These are phyloP conservation scores for Plasmodium relictum DNA, from an alignment of 169 alveolate genomes.

Conservation along the genomic window DNA sequence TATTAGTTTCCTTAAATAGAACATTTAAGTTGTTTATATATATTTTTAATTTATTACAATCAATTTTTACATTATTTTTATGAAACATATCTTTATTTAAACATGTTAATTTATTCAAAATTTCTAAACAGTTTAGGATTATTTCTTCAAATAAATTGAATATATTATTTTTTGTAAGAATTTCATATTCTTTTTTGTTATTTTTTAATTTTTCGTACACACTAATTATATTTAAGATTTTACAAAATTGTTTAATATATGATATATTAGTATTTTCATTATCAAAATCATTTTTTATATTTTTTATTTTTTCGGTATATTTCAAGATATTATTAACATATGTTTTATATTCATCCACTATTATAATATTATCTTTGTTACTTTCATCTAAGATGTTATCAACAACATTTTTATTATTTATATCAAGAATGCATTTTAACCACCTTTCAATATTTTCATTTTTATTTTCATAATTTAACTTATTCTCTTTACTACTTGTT, in stretches of 20 bases:
- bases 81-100: conserved; percentile 64
- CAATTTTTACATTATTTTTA: conserved; percentile 43
- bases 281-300: conserved; percentile 26
- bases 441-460: conserved; percentile 43
- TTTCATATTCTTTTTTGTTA: neutral
- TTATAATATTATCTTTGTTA: neutral
- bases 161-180: conserved; percentile 21
- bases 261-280: conserved; percentile 7
- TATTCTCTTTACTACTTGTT: conserved; percentile 46
- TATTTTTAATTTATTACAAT: conserved; percentile 54
- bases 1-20: conserved; percentile 40
- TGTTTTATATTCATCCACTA: conserved; percentile 17
- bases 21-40: conserved; percentile 39
- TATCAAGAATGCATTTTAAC: conserved; percentile 30
- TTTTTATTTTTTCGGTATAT: conserved; percentile 36
- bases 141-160: conserved; percentile 40
- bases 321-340: conserved; percentile 24
- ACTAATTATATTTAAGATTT: conserved; percentile 19
- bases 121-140: conserved; percentile 45
- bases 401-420: conserved; percentile 17
- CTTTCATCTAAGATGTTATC: conserved; percentile 2
- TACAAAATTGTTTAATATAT: conserved; percentile 46
- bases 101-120: conserved; percentile 45
- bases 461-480: conserved; percentile 33
- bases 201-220: conserved; percentile 30